These are phyloP conservation scores for Eleusine coracana DNA, from an alignment of 176 grass and related monocot species.

Conservation along the genomic window DNA sequence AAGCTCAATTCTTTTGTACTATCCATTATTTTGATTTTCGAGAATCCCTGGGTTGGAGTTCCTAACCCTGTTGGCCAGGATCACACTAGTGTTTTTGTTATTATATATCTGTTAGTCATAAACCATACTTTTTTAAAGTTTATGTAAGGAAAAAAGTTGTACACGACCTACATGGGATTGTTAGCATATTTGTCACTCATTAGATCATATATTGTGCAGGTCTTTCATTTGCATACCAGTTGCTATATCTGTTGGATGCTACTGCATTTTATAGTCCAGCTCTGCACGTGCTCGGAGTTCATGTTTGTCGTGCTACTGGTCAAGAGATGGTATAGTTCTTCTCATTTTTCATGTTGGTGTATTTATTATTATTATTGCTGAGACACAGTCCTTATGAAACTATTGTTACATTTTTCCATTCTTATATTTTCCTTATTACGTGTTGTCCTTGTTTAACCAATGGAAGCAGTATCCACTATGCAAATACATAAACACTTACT, in stretches of 20 bases:
- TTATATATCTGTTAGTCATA: conserved; percentile 2
- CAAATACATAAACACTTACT: background rate
- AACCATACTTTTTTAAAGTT: conserved; percentile 6
- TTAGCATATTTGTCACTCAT: conserved; percentile 33
- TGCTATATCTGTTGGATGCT: conserved; percentile 91
- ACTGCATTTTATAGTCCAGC: conserved; percentile 86
- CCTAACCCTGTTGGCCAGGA: background rate
- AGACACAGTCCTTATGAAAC: background rate
- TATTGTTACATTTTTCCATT: conserved; percentile 23
- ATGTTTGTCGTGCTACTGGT: conserved; percentile 92
- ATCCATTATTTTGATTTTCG: conserved; percentile 15
- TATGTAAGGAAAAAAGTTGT: conserved; percentile 26
- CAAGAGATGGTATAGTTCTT: conserved; percentile 85
- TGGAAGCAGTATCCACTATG: conserved; percentile 8
- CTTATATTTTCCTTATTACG: background rate
- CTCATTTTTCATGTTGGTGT: conserved; percentile 15
- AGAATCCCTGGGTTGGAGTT: background rate
- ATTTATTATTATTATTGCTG: conserved; percentile 20
- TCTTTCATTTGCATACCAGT: conserved; percentile 90
- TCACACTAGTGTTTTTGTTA: background rate
- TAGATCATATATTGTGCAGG: conserved; percentile 46
- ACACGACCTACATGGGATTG: background rate
- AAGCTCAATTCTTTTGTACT: background rate
- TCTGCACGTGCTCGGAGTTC: conserved; percentile 84
- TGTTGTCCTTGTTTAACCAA: background rate